Percentiles rank a stretch among this genome's conserved stretches.
phyloP scores from a whole-genome alignment of 176 grass and related monocot genomes.

The Carex parvula region DNA sequence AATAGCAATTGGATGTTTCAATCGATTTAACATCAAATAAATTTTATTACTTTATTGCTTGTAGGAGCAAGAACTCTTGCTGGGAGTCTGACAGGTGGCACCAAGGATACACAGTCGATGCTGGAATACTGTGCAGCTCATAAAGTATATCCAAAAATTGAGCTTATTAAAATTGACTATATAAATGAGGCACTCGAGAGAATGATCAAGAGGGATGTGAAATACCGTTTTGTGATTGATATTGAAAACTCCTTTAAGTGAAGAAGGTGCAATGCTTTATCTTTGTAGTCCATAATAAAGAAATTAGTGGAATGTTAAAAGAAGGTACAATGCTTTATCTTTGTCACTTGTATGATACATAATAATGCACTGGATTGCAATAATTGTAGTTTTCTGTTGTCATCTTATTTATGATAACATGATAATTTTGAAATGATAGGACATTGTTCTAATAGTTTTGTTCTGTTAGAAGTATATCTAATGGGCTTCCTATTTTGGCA shows the following conservation, averaged over 20 bases:
- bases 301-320: too few relatives aligned
- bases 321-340: not conserved
- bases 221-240: slow-evolving; percentile 44
- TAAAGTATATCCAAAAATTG: slow-evolving; percentile 67
- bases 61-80: slow-evolving; percentile 49
- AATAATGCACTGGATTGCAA: slow-evolving; percentile 10
- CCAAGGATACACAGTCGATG: slow-evolving; percentile 59
- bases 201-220: slow-evolving; percentile 33
- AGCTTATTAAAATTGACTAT: slow-evolving; percentile 74
- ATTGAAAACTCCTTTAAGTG: slow-evolving; percentile 34
- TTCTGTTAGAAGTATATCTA: not conserved
- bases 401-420: too few relatives aligned
- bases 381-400: too few relatives aligned
- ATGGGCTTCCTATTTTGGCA: too few relatives aligned
- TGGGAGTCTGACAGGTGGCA: slow-evolving; percentile 54
- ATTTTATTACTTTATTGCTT: not conserved
- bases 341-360: not conserved
- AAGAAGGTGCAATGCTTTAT: too few relatives aligned
- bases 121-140: slow-evolving; percentile 58
- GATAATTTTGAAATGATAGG: too few relatives aligned
- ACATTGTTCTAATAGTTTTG: too few relatives aligned
- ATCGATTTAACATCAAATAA: not conserved
- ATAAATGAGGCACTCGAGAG: slow-evolving; percentile 55
- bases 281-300: too few relatives aligned
- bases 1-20: not conserved